Conservation (phyloP, 768 basidiomycete species). For the Candolleomyces eurysporus region DNA sequence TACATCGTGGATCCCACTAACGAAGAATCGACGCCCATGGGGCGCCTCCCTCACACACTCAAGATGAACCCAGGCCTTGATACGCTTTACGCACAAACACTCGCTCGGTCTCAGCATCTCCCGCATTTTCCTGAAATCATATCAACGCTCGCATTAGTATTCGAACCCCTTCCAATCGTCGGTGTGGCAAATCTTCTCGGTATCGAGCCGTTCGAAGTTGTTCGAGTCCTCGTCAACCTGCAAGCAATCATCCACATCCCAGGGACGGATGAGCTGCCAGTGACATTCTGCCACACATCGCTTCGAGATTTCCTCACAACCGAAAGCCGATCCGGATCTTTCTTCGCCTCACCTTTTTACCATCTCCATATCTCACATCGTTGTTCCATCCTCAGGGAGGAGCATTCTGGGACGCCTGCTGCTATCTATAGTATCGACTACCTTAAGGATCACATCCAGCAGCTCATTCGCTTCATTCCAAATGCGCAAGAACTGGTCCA, state of each 20-base stretch:
- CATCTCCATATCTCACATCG: not conserved
- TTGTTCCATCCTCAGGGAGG: too few species aligned
- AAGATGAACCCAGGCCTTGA: not conserved
- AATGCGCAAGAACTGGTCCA: too few species aligned
- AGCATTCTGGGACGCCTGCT: too few species aligned
- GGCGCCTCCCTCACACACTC: not conserved
- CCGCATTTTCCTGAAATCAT: not conserved
- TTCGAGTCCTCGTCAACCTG: not conserved
- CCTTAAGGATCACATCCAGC: too few species aligned
- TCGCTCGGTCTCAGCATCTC: not conserved
- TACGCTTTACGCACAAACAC: not conserved
- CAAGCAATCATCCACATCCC: not conserved
- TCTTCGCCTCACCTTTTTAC: not conserved
- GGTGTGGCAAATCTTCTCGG: not conserved
- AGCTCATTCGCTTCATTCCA: too few species aligned
- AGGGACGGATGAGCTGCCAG: not conserved
- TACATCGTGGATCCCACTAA: not conserved
- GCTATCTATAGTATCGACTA: too few species aligned
- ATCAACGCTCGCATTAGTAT: not conserved
- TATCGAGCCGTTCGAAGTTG: not conserved
- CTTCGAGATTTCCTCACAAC: not conserved
- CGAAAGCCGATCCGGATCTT: not conserved
- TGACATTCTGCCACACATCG: not conserved
- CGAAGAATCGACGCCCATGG: not conserved
- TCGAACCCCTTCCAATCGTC: not conserved